Percentiles rank a stretch among this genome's conserved stretches.
These are phyloP conservation scores for Bocquillonia castaneifolia DNA, from an alignment of 441 rosid genomes.

Conservation along the genomic window DNA sequence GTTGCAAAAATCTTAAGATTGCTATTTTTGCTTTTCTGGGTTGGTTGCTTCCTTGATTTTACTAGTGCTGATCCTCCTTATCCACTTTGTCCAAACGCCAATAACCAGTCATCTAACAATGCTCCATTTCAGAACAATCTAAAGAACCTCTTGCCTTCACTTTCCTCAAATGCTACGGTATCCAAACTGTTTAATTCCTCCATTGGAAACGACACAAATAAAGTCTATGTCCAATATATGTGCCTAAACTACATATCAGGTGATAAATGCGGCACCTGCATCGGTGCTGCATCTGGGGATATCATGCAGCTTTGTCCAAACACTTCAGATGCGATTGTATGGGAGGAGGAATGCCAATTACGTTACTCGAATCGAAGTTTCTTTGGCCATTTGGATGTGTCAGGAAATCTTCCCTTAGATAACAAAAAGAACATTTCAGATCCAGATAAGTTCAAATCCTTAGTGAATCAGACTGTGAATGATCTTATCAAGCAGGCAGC, in stretches of 20 bases:
- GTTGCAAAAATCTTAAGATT: conserved; percentile 10
- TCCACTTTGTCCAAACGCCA: conserved; percentile 19
- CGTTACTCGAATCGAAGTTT: conserved; percentile 24
- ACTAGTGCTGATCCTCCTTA: conserved; percentile 34
- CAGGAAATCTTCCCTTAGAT: conserved; percentile 19
- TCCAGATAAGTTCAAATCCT: conserved; percentile 16
- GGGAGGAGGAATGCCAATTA: conserved; percentile 33
- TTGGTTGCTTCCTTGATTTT: conserved; percentile 14
- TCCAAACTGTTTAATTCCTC: conserved; percentile 20
- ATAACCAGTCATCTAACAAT: conserved; percentile 1
- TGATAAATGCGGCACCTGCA: conserved; percentile 21
- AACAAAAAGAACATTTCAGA: conserved; percentile 22
- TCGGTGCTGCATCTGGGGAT: not conserved
- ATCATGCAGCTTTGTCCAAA: conserved; percentile 20
- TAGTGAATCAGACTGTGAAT: conserved; percentile 12
- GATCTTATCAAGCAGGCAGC: conserved; percentile 16
- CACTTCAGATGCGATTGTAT: conserved; percentile 24
- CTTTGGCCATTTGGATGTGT: conserved; percentile 26
- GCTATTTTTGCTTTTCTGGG: conserved; percentile 9
- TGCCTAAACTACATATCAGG: conserved; percentile 27
- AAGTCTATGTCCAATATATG: conserved; percentile 33
- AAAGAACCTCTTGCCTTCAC: conserved; percentile 1
- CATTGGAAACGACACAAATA: conserved; percentile 22
- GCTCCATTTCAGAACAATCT: conserved; percentile 25
- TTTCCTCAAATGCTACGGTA: conserved; percentile 28